A percentile compares a stretch with the other conserved stretches of the same genome.
These are phyloP conservation scores for Dioscorea dumetorum DNA, from an alignment of 106 monocot species.

Conservation along the genomic window DNA sequence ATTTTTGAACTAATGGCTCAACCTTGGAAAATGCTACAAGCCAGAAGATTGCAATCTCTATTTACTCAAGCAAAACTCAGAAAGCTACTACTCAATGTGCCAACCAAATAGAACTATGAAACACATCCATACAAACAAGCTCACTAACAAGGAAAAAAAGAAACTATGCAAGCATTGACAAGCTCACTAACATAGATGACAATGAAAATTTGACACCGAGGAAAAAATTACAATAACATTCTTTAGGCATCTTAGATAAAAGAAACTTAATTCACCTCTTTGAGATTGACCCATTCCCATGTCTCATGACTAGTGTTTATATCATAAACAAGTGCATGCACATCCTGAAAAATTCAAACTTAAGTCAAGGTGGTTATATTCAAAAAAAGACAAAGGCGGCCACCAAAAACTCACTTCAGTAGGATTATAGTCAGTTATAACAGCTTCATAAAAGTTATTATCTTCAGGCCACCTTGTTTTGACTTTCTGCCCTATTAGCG, in stretches of 20 bases:
- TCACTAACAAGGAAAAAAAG: background rate
- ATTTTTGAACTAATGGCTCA: no score
- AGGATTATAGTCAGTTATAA: conserved; percentile 82
- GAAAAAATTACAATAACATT: background rate
- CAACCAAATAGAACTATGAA: no score
- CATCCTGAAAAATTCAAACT: conserved; percentile 43
- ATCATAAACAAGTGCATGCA: conserved; percentile 89
- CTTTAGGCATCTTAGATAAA: background rate
- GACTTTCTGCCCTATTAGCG: conserved; percentile 80
- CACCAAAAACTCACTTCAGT: conserved; percentile 42
- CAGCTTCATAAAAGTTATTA: conserved; percentile 94
- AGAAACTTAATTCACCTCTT: conserved; percentile 44
- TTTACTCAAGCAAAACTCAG: no score
- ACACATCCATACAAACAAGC: no score
- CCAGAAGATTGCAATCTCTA: no score
- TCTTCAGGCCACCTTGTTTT: conserved; percentile 91
- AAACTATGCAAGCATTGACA: background rate
- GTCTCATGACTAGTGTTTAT: conserved; percentile 71
- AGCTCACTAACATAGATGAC: background rate
- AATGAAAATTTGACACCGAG: background rate
- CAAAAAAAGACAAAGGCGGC: conserved; percentile 8
- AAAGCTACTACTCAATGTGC: no score
- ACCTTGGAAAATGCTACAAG: no score
- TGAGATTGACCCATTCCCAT: conserved; percentile 93
- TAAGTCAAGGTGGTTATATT: conserved; percentile 15